phyloP scores from a whole-genome alignment of 305 asterid species.

The Coffea humblotiana region DNA sequence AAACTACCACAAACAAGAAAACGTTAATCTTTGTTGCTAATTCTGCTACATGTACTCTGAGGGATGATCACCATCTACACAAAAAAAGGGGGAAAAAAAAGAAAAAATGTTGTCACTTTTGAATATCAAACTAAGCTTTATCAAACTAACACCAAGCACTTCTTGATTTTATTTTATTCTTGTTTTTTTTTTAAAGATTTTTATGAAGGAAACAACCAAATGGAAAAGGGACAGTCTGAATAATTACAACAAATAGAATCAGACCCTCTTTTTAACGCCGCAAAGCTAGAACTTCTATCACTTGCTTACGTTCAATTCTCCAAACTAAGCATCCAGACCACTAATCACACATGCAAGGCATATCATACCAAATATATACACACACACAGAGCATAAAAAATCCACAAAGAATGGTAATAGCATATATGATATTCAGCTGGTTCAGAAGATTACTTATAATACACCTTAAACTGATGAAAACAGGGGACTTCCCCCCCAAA shows the following conservation, averaged over 20 bases:
- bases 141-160: no score
- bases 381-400: not conserved
- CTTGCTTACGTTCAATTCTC: not conserved
- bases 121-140: no score
- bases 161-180: no score
- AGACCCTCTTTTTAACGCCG: not conserved
- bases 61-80: not conserved
- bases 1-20: no score
- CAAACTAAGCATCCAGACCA: not conserved
- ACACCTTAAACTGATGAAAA: constrained; percentile 8
- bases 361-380: not conserved
- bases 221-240: no score
- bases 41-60: no score
- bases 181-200: no score
- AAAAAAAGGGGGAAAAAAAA: no score
- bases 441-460: not conserved
- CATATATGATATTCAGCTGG: not conserved
- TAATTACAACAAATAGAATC: not conserved
- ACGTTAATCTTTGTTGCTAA: not conserved
- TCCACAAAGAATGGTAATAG: not conserved
- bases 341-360: not conserved
- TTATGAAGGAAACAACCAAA: no score
- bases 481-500: not conserved
- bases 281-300: not conserved
- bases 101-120: no score